These are phyloP conservation scores for Exophiala alcalophila DNA, from an alignment of 2,329 filamentous ascomycete species.

Conservation along the genomic window DNA sequence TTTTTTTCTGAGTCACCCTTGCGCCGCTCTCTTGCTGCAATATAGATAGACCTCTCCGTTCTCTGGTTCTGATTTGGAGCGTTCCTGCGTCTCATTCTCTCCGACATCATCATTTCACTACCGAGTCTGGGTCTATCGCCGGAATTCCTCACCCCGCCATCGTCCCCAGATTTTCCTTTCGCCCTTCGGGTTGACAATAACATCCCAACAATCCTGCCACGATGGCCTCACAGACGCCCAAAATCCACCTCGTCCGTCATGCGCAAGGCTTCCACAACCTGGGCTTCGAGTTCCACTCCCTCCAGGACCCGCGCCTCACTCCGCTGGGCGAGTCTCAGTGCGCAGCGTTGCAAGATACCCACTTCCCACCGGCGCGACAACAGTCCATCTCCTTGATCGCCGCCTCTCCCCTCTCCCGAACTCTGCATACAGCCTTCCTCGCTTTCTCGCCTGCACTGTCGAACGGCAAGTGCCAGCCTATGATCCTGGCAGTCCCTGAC, in stretches of 20 bases:
- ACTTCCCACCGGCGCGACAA: conserved; percentile 56
- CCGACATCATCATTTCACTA: no score
- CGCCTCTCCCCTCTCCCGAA: conserved; percentile 75
- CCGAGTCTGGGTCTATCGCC: no score
- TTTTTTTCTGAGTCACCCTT: no score
- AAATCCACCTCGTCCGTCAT: conserved; percentile 29
- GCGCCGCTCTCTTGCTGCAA: no score
- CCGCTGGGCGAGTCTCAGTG: conserved; percentile 74
- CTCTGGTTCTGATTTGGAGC: no score
- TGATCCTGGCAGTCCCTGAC: conserved; percentile 66
- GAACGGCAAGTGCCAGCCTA: conserved; percentile 45
- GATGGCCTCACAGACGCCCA: conserved; percentile 25
- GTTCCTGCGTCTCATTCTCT: no score
- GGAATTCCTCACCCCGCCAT: no score
- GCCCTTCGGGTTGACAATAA: no score
- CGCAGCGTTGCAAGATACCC: conserved; percentile 52
- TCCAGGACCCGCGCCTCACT: conserved; percentile 78
- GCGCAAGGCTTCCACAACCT: conserved; percentile 78
- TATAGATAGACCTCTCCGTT: no score
- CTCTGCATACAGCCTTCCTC: conserved; percentile 71
- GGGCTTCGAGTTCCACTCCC: conserved; percentile 61
- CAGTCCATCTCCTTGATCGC: conserved; percentile 60
- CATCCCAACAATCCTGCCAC: background rate
- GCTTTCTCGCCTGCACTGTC: conserved; percentile 61
- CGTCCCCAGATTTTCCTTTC: no score